Percentiles rank a stretch among this genome's conserved stretches.
Evolutionary conservation across 495 filamentous ascomycete species (phyloP).

Genomic region (Pseudomonodictys pantanalensis): DNA sequence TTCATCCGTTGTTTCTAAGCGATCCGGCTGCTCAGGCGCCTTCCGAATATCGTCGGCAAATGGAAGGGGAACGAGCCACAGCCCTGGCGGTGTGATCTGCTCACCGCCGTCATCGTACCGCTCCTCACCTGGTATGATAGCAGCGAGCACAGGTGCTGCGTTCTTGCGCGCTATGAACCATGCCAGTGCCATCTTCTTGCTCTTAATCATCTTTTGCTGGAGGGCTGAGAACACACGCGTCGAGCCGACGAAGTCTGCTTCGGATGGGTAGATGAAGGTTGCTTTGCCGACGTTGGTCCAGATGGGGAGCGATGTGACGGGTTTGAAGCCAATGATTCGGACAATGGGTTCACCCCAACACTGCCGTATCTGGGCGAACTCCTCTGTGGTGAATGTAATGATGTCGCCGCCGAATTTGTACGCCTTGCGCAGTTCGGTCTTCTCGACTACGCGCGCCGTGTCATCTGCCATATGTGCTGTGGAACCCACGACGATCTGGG

Average conservation of each 20-base stretch:
- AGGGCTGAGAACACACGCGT: conserved; percentile 90
- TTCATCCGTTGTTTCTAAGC: conserved; percentile 57
- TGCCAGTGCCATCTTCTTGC: conserved; percentile 74
- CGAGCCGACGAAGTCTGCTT: conserved; percentile 84
- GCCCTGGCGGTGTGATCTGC: conserved; percentile 71
- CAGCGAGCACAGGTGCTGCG: conserved; percentile 71
- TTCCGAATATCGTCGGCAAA: conserved; percentile 88
- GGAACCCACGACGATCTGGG: conserved; percentile 71
- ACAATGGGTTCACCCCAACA: conserved; percentile 75
- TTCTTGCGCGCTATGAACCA: conserved; percentile 88
- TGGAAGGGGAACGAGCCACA: conserved; percentile 87
- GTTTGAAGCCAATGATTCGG: conserved; percentile 93
- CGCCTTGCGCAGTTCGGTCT: conserved; percentile 79
- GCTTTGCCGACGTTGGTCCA: conserved; percentile 86
- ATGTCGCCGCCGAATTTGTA: conserved; percentile 95
- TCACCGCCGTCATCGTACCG: conserved; percentile 62
- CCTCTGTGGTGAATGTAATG: conserved; percentile 78
- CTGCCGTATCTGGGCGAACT: conserved; percentile 68
- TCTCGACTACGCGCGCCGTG: conserved; percentile 70
- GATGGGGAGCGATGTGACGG: conserved; percentile 65
- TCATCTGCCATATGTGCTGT: conserved; percentile 73
- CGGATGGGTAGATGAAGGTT: conserved; percentile 91
- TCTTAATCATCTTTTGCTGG: conserved; percentile 76
- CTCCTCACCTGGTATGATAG: conserved; percentile 72
- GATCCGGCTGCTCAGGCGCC: conserved; percentile 59